Conservation (phyloP, 108 stramenopile species). For the Pinguiococcus pyrenoidosus region DNA sequence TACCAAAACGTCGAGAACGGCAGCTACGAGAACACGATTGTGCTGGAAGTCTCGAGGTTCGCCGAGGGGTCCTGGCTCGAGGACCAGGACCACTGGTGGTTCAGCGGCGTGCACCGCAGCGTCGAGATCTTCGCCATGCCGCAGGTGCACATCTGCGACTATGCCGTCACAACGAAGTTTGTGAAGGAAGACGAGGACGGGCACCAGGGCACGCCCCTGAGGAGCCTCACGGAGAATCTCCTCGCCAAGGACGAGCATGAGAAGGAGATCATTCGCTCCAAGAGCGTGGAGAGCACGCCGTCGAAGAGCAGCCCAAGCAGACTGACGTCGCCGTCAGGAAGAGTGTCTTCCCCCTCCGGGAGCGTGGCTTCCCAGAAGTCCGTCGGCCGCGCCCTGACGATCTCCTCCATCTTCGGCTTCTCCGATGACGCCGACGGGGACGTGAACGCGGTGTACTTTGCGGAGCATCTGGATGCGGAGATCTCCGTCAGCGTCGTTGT, state of each 20-base stretch:
- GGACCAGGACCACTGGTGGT: constrained; percentile 95
- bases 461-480: too few relatives aligned
- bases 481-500: too few relatives aligned
- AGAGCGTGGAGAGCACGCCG: not conserved
- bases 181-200: constrained; percentile 6
- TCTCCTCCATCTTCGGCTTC: too few relatives aligned
- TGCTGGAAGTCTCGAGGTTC: constrained; percentile 59
- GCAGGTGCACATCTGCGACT: constrained; percentile 53
- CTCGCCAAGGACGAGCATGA: constrained; percentile 7
- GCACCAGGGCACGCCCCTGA: not conserved
- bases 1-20: not conserved
- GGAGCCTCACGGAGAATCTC: constrained; percentile 31
- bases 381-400: too few relatives aligned
- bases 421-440: too few relatives aligned
- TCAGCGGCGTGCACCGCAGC: constrained; percentile 76
- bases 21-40: constrained; percentile 16
- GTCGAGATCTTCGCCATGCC: constrained; percentile 59
- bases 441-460: too few relatives aligned
- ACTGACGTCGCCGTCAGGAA: too few relatives aligned
- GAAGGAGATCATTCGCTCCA: not conserved
- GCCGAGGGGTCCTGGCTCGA: constrained; percentile 72
- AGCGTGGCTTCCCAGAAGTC: too few relatives aligned
- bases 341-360: too few relatives aligned
- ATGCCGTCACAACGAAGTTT: constrained; percentile 43
- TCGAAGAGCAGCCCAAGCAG: not conserved